Base-by-base conservation (phyloP, 2,329 filamentous ascomycete genomes). In the Clonostachys sp. region DNA sequence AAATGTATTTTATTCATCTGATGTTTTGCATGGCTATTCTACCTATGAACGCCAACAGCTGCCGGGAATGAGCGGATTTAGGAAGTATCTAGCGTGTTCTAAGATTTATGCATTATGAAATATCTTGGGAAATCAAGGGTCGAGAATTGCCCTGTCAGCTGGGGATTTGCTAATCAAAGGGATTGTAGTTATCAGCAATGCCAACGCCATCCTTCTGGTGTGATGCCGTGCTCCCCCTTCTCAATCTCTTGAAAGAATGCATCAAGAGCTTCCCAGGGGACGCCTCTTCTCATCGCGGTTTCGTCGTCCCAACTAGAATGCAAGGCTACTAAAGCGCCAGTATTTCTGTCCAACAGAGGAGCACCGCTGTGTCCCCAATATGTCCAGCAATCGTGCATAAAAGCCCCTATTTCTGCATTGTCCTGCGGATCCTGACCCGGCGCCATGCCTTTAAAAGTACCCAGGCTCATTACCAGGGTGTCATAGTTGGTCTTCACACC, bases 331-430 rank as follows among this genome's bases (percentile, higher is more conserved):
- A 80, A 53, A 10, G 24, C 53, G 0, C 71, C 72, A 12, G 60
- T 61, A n/a, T 50, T 55, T 33, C 50, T 46, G 14, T 67, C 56
- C n/a, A 78, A 51, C 14, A 80, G 56, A 2, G 73, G 74, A 6
- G 75, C 76, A 4, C 75, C 75, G 18, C 70, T 76, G 55, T 79
- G 75, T 2, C 76, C 76, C 77, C 76, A 79, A 56, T 79, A 80
- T 2, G 75, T 80, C 76, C 76, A 80, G 48, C 72, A 75, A 53
- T 73, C 70, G 55, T 80, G 77, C 65, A 67, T 73, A 52, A 80
- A 52, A 1, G 68, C 68, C 2, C 75, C 76, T 46, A 80, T 79
- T 20, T 75, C 71, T 2, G 64, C 66, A 51, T 78, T 78, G 50
- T 80, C 72, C 46, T 78, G 70, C 3, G 63, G 57, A 54, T 79